phyloP scores from a whole-genome alignment of 257 asterid genomes.

The Fraxinus americana region DNA sequence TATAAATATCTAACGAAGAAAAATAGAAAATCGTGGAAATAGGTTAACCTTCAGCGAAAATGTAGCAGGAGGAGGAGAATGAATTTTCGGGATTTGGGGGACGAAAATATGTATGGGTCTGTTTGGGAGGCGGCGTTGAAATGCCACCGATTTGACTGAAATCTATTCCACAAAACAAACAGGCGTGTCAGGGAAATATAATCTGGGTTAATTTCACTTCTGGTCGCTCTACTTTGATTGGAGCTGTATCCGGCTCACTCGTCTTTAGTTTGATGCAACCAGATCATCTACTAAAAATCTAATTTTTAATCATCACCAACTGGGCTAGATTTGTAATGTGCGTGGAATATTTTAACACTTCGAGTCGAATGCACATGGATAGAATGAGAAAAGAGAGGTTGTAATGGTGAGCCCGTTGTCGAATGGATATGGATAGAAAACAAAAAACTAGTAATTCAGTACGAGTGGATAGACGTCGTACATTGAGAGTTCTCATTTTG shows the following conservation, averaged over 20 bases:
- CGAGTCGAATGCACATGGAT: no score
- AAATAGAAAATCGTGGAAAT: neutral
- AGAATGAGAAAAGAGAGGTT: no score
- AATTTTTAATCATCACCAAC: no score
- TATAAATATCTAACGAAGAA: neutral
- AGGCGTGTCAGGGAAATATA: neutral
- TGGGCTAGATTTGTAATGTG: no score
- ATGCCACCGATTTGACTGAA: constrained; percentile 22
- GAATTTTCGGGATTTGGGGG: constrained; percentile 25
- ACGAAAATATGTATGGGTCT: constrained; percentile 35
- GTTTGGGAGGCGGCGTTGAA: constrained; percentile 28
- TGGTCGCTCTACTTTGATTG: neutral
- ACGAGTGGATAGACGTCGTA: no score
- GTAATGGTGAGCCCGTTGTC: no score
- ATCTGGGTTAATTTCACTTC: neutral
- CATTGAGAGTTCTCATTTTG: no score
- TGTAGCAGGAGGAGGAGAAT: constrained; percentile 27
- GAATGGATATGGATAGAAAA: no score
- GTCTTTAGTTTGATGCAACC: neutral
- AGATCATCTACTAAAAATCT: neutral
- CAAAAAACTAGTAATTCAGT: no score
- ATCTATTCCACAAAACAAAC: constrained; percentile 24
- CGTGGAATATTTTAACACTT: no score
- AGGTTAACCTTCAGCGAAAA: constrained; percentile 39
- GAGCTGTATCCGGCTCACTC: neutral